These are phyloP conservation scores for Phytophthora cryptogea DNA, from an alignment of 352 stramenopile genomes.

Conservation along the genomic window DNA sequence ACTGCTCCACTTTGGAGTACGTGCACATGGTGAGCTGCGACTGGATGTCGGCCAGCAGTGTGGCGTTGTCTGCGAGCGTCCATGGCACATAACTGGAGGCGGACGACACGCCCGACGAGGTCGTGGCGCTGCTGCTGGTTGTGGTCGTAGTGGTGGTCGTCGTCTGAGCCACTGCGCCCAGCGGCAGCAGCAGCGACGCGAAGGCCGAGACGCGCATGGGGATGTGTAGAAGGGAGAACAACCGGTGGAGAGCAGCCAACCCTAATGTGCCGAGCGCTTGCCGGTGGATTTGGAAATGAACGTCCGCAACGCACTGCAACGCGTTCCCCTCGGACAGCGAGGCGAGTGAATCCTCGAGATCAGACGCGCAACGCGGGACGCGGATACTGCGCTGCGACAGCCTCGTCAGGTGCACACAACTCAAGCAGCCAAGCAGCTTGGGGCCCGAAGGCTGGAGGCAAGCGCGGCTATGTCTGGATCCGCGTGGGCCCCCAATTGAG, in stretches of 20 bases:
- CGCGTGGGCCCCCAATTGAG: background rate
- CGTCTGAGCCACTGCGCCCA: constrained; percentile 6
- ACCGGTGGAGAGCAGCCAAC: background rate
- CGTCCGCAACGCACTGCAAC: background rate
- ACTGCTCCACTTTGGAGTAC: constrained; percentile 65
- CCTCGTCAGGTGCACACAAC: background rate
- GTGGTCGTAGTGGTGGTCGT: background rate
- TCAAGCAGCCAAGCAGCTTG: background rate
- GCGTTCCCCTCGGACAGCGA: background rate
- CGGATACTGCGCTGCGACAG: constrained; percentile 10
- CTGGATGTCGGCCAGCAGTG: constrained; percentile 30
- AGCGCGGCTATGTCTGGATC: constrained; percentile 1
- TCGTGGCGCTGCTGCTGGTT: constrained; percentile 1
- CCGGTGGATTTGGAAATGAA: background rate
- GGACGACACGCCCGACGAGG: constrained; percentile 16
- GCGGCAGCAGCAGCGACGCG: constrained; percentile 25
- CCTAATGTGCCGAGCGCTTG: constrained; percentile 5
- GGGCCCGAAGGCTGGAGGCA: no score
- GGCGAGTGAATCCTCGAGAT: constrained; percentile 3
- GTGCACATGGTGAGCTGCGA: constrained; percentile 57
- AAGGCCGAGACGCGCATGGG: constrained; percentile 15
- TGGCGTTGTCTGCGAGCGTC: constrained; percentile 47
- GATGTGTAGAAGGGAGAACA: constrained; percentile 7
- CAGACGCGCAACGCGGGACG: constrained; percentile 3
- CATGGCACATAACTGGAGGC: constrained; percentile 40